These are phyloP conservation scores for Petrea volubilis DNA, from an alignment of 257 asterid species.

Conservation along the genomic window DNA sequence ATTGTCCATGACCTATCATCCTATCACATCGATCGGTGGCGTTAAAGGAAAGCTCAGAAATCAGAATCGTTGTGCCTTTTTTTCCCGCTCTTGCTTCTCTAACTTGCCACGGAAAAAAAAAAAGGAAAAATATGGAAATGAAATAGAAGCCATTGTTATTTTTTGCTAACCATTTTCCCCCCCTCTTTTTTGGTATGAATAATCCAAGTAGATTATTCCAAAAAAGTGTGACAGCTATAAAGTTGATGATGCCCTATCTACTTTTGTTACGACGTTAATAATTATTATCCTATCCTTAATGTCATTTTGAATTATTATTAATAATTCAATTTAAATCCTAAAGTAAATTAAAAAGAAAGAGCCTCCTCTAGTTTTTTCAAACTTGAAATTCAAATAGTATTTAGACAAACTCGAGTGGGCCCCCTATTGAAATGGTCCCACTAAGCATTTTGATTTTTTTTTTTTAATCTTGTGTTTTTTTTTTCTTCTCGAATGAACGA, in stretches of 20 bases:
- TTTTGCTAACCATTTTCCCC: not conserved
- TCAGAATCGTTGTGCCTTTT: slow-evolving; percentile 31
- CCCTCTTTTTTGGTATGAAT: not conserved
- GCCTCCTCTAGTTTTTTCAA: not conserved
- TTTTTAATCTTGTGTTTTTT: not conserved
- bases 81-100: slow-evolving; percentile 52
- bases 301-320: not conserved
- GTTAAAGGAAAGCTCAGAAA: slow-evolving; percentile 19
- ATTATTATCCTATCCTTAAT: not conserved
- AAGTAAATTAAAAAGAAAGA: slow-evolving; percentile 1
- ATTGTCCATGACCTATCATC: not conserved
- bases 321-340: not conserved
- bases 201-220: slow-evolving; percentile 14
- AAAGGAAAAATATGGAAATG: not conserved
- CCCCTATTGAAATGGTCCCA: not conserved
- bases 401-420: not conserved
- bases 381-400: not conserved
- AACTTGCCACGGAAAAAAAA: slow-evolving; percentile 9
- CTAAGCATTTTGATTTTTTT: not conserved
- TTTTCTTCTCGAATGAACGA: not conserved
- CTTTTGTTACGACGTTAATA: slow-evolving; percentile 12
- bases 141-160: slow-evolving; percentile 11
- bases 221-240: slow-evolving; percentile 33
- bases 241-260: slow-evolving; percentile 13
- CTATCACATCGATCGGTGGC: slow-evolving; percentile 39